phyloP scores from a whole-genome alignment of 345 rosid genomes.

The Melaleuca quinquenervia region DNA sequence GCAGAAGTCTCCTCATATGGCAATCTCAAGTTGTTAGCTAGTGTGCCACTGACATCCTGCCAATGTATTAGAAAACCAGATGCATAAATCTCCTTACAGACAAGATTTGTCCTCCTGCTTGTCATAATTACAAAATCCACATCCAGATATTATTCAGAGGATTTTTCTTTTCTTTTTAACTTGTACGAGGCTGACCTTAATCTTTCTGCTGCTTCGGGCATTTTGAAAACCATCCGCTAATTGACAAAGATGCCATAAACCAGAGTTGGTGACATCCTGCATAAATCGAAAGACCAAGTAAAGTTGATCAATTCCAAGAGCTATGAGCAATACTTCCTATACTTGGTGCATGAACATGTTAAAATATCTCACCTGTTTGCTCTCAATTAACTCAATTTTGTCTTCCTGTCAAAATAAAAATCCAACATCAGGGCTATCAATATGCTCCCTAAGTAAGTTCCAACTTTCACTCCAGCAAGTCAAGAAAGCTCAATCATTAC shows the following conservation, averaged over 20 bases:
- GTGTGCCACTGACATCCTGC: slow-evolving; percentile 46
- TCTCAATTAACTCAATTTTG: slow-evolving; percentile 65
- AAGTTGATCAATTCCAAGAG: not conserved
- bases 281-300: not conserved
- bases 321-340: not conserved
- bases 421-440: not conserved
- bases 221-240: slow-evolving; percentile 50
- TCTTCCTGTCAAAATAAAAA: slow-evolving; percentile 51
- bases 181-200: slow-evolving; percentile 30
- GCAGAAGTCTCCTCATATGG: slow-evolving; percentile 28
- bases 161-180: not conserved
- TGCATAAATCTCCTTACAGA: not conserved
- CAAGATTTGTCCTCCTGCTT: not conserved
- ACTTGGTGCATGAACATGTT: not conserved
- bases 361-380: slow-evolving; percentile 49
- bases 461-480: not conserved
- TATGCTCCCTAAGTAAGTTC: not conserved
- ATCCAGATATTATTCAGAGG: not conserved
- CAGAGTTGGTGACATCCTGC: slow-evolving; percentile 68
- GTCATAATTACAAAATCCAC: not conserved
- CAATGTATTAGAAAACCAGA: not conserved
- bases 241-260: slow-evolving; percentile 69
- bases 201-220: slow-evolving; percentile 19
- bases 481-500: not conserved
- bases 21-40: slow-evolving; percentile 30